phyloP scores from a whole-genome alignment of 371 early-diverging fungal species.

The Haplosporangium sp. region DNA sequence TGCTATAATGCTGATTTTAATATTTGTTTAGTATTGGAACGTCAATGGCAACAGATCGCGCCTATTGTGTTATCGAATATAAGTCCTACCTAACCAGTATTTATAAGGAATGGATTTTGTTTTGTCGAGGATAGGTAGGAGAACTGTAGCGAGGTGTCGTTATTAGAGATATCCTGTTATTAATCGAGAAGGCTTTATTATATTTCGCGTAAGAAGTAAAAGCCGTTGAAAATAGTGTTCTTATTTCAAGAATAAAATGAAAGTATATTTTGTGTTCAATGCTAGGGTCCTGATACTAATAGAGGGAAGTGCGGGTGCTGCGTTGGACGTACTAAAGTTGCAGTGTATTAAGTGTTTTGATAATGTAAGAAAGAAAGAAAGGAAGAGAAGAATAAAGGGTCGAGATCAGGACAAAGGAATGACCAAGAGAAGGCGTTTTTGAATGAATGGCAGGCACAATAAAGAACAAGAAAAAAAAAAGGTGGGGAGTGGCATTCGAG shows the following conservation, averaged over 20 bases:
- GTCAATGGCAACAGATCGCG: background rate
- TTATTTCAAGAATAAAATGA: background rate
- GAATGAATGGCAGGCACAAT: background rate
- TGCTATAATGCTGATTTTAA: background rate
- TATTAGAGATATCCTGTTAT: background rate
- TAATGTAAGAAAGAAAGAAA: background rate
- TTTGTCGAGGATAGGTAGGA: background rate
- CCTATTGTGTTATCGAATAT: background rate
- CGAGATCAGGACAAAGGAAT: too few species aligned
- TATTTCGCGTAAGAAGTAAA: background rate
- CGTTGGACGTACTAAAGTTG: background rate
- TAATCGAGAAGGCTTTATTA: background rate
- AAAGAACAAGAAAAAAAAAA: background rate
- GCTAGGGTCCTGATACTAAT: background rate
- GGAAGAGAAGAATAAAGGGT: background rate
- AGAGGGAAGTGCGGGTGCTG: background rate
- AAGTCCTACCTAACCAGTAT: background rate
- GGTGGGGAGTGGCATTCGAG: slow-evolving; percentile 17
- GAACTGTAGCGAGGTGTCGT: background rate
- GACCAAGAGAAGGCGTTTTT: background rate
- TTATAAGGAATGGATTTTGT: background rate
- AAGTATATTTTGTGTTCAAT: too few species aligned
- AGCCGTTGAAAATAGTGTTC: background rate
- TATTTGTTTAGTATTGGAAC: background rate
- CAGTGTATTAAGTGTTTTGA: background rate